A percentile compares a stretch with the other conserved stretches of the same genome.
Evolutionary conservation across 768 basidiomycete genomes (phyloP).

Genomic region (Calocybe cyanea): DNA sequence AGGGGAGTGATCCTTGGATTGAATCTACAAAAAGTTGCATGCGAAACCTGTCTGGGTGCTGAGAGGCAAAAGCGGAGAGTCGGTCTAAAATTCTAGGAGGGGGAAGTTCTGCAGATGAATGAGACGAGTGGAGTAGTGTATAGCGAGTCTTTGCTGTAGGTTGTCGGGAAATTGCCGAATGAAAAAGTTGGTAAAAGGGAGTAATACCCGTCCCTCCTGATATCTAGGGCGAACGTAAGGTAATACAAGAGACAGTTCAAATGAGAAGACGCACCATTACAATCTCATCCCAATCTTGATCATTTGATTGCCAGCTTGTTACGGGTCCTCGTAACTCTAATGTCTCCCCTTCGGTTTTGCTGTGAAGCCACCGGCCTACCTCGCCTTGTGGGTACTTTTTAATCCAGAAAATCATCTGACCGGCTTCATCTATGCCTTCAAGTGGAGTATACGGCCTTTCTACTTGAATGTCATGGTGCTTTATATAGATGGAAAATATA

Average conservation of each 20-base stretch:
- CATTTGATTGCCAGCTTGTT: constrained; percentile 58
- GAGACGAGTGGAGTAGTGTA: constrained; percentile 72
- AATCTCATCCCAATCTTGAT: constrained; percentile 68
- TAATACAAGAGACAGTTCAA: background rate
- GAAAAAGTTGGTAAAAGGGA: constrained; percentile 77
- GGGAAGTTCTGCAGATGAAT: constrained; percentile 58
- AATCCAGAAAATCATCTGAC: constrained; percentile 74
- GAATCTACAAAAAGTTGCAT: constrained; percentile 64
- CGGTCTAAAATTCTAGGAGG: constrained; percentile 58
- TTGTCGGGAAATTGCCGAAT: constrained; percentile 42
- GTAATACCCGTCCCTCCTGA: constrained; percentile 88
- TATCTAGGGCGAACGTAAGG: constrained; percentile 43
- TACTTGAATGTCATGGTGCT: constrained; percentile 86
- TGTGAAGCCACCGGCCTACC: constrained; percentile 80
- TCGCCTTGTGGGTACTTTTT: constrained; percentile 78
- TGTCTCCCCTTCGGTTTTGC: constrained; percentile 58
- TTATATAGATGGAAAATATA: constrained; percentile 78
- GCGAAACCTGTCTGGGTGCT: constrained; percentile 52
- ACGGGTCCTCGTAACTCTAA: constrained; percentile 79
- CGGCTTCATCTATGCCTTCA: constrained; percentile 61
- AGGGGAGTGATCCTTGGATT: constrained; percentile 23
- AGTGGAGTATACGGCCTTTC: constrained; percentile 85
- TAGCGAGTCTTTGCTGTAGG: constrained; percentile 44
- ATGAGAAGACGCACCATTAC: constrained; percentile 53
- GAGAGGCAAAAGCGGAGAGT: constrained; percentile 41